Evolutionary conservation across 345 rosid species (phyloP), one percentile per base, ranked within the genome.

Genomic region (Cardamine resedifolia): DNA sequence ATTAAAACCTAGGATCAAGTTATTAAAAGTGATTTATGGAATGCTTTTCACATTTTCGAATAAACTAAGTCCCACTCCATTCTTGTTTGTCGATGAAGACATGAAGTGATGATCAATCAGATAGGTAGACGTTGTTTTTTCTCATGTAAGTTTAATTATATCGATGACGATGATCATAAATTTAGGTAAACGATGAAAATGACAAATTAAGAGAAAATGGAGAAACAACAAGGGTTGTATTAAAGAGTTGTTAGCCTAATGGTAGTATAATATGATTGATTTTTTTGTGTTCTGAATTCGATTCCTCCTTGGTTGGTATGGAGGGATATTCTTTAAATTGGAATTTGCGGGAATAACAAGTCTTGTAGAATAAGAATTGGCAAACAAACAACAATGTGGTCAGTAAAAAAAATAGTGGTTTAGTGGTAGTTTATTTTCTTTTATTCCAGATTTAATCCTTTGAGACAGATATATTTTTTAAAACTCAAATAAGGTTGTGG

Each of bases 321-420:
- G n/a, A n/a, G n/a, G n/a, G n/a, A n/a, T n/a, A n/a, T n/a, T n/a
- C n/a, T n/a, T n/a, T n/a, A n/a, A n/a, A n/a, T n/a, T n/a, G n/a
- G n/a, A n/a, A n/a, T n/a, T n/a, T n/a, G n/a, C n/a, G n/a, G n/a
- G n/a, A n/a, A n/a, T n/a, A n/a, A n/a, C n/a, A n/a, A n/a, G n/a
- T n/a, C n/a, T n/a, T n/a, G n/a, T n/a, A n/a, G n/a, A n/a, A n/a
- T 8, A 49, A 38, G 52, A 61, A 59, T 21, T 44, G 27, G 49
- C 58, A 45, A 58, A 28, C 53, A 62, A 51, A 66, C 33, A 71
- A 72, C 18, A 72, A 57, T 71, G 77, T 72, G 77, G 70, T 72
- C 77, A n/a, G n/a, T n/a, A n/a, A n/a, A n/a, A n/a, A n/a, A n/a
- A n/a, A n/a, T n/a, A n/a, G n/a, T n/a, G n/a, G n/a, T n/a, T n/a